Percentiles rank a stretch among this genome's conserved stretches.
Evolutionary conservation across 2,329 filamentous ascomycete species (phyloP).

Genomic region (Phoma sp.): DNA sequence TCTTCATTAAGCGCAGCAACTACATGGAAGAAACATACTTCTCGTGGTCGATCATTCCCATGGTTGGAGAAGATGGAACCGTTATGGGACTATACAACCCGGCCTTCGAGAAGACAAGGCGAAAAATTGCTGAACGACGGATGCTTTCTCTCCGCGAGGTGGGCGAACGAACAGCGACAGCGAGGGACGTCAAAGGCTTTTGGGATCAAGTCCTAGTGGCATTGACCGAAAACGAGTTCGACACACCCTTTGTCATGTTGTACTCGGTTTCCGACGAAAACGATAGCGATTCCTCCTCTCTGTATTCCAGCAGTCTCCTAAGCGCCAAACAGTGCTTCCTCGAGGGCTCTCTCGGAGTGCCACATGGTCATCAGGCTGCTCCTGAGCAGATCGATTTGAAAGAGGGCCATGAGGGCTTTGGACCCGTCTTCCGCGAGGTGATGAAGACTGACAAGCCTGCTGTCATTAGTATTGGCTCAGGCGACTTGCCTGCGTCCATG

Average conservation of each 20-base stretch:
- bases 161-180: constrained; percentile 74
- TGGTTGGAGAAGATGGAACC: constrained; percentile 74
- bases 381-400: constrained; percentile 70
- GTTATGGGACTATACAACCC: constrained; percentile 81
- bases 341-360: constrained; percentile 74
- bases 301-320: constrained; percentile 69
- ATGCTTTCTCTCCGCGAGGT: constrained; percentile 82
- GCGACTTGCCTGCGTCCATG: constrained; percentile 68
- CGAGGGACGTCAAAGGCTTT: constrained; percentile 74
- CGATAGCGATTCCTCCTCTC: constrained; percentile 74
- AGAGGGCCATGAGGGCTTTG: constrained; percentile 73
- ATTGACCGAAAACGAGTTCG: constrained; percentile 74
- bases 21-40: constrained; percentile 82
- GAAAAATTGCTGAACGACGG: constrained; percentile 77
- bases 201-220: constrained; percentile 74
- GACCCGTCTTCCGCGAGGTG: constrained; percentile 76
- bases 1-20: constrained; percentile 73
- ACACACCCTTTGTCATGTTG: constrained; percentile 77
- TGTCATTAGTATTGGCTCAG: constrained; percentile 69
- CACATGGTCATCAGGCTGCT: constrained; percentile 66
- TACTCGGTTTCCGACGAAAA: constrained; percentile 76
- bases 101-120: constrained; percentile 78
- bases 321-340: constrained; percentile 70
- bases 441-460: constrained; percentile 71
- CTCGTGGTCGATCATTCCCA: constrained; percentile 80